Evolutionary conservation across 228 moss, liverwort and hornwort species (phyloP).

Genomic region (Sphagnum magellanicum): DNA sequence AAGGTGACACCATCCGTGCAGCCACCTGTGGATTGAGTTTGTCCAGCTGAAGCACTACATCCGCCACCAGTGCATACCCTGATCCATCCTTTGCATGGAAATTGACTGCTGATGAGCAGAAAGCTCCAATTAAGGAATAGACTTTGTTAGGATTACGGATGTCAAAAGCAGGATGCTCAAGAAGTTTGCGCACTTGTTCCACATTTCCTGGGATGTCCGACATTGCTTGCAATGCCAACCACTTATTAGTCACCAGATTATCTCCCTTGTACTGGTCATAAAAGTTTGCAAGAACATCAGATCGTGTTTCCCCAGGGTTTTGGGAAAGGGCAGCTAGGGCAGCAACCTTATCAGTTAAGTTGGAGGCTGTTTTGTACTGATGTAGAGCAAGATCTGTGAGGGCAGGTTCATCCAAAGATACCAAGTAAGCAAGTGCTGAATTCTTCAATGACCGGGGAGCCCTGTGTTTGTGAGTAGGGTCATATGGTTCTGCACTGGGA

Average conservation of each 20-base stretch:
- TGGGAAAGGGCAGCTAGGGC: constrained; percentile 69
- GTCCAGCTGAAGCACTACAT: constrained; percentile 73
- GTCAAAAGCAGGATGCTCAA: constrained; percentile 81
- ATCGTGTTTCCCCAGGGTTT: constrained; percentile 56
- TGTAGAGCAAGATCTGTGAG: constrained; percentile 39
- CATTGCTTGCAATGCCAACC: constrained; percentile 81
- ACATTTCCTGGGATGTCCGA: constrained; percentile 77
- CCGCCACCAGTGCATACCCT: constrained; percentile 74
- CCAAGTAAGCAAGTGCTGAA: constrained; percentile 53
- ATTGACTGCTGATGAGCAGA: constrained; percentile 66
- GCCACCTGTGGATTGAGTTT: constrained; percentile 93
- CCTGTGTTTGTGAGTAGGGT: constrained; percentile 54
- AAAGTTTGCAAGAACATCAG: constrained; percentile 56
- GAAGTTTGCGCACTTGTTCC: constrained; percentile 45
- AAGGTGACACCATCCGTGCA: constrained; percentile 72
- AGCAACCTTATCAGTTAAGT: constrained; percentile 79
- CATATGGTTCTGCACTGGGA: constrained; percentile 52
- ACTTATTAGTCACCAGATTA: constrained; percentile 80
- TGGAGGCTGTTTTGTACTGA: constrained; percentile 56
- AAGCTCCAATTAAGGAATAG: constrained; percentile 79
- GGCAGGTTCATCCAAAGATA: constrained; percentile 53
- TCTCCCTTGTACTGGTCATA: constrained; percentile 79
- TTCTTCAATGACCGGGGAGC: constrained; percentile 77
- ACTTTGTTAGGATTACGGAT: constrained; percentile 88
- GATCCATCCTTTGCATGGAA: constrained; percentile 81